A percentile compares a stretch with the other conserved stretches of the same genome.
These are phyloP conservation scores for Annulohypoxylon moriforme DNA, from an alignment of 495 filamentous ascomycete genomes.

Conservation along the genomic window DNA sequence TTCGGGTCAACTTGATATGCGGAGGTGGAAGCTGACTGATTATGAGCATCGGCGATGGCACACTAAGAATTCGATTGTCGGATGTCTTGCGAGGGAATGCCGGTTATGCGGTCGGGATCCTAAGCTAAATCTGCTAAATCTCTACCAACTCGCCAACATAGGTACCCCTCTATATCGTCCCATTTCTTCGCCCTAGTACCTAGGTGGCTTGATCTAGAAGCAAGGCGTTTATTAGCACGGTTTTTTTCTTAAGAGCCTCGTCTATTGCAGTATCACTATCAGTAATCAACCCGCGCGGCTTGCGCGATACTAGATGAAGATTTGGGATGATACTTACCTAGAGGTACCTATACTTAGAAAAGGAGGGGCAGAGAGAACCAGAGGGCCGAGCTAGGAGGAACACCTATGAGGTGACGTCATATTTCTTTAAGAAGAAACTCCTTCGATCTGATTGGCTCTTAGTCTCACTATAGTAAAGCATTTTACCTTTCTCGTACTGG, in stretches of 20 bases:
- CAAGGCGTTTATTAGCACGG: slow-evolving; percentile 20
- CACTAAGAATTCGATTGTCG: slow-evolving; percentile 48
- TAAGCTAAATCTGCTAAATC: neutral
- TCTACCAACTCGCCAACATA: no score
- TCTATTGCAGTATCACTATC: neutral
- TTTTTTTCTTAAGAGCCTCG: neutral
- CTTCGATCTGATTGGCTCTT: slow-evolving; percentile 28
- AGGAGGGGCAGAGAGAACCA: slow-evolving; percentile 13
- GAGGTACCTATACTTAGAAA: neutral
- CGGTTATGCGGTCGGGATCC: slow-evolving; percentile 26
- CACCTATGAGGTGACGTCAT: slow-evolving; percentile 34
- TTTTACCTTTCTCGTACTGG: slow-evolving; percentile 22
- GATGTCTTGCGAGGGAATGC: slow-evolving; percentile 32
- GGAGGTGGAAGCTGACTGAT: slow-evolving; percentile 21
- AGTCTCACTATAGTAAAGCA: slow-evolving; percentile 12
- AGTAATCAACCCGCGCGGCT: slow-evolving; percentile 6
- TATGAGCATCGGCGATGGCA: slow-evolving; percentile 41
- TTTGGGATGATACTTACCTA: neutral
- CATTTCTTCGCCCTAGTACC: neutral
- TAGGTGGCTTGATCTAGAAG: neutral
- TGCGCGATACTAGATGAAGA: slow-evolving; percentile 9
- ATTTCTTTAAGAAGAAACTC: slow-evolving; percentile 16
- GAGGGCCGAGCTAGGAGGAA: slow-evolving; percentile 24
- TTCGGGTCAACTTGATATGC: slow-evolving; percentile 11
- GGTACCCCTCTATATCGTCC: neutral